phyloP scores from a whole-genome alignment of 2,329 filamentous ascomycete species.

The Cucurbitaria berberidis region DNA sequence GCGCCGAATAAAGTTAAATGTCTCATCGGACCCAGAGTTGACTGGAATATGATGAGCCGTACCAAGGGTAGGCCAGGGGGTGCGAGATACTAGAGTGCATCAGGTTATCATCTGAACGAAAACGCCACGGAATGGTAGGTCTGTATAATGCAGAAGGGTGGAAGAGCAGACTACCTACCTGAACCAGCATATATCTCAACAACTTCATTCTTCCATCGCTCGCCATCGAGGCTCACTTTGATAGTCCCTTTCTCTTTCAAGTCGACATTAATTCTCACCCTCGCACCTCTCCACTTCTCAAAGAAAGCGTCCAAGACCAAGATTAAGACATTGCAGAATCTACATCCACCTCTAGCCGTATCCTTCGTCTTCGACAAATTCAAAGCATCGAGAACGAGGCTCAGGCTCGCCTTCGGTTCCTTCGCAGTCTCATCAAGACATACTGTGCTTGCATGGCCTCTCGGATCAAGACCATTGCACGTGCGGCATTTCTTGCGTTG shows the following conservation, averaged over 20 bases:
- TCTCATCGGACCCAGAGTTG: slow-evolving; percentile 42
- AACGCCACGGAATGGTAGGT: background rate
- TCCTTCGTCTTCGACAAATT: slow-evolving; percentile 23
- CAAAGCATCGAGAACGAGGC: slow-evolving; percentile 35
- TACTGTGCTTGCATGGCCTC: slow-evolving; percentile 31
- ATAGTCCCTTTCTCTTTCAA: slow-evolving; percentile 37
- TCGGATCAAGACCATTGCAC: slow-evolving; percentile 41
- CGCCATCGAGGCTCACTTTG: slow-evolving; percentile 31
- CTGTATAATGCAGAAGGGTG: background rate
- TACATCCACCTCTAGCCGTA: slow-evolving; percentile 27
- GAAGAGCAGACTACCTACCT: slow-evolving; percentile 23
- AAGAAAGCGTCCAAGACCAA: slow-evolving; percentile 39
- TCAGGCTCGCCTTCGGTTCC: slow-evolving; percentile 24
- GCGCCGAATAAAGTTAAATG: slow-evolving; percentile 40
- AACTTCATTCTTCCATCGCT: slow-evolving; percentile 27
- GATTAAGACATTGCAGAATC: slow-evolving; percentile 36
- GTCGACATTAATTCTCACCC: slow-evolving; percentile 29
- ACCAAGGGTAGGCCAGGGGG: slow-evolving; percentile 41
- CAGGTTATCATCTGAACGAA: slow-evolving; percentile 1
- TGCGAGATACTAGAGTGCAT: slow-evolving; percentile 28
- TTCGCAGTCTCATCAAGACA: slow-evolving; percentile 27
- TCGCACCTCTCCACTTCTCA: slow-evolving; percentile 30
- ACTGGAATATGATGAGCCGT: slow-evolving; percentile 35
- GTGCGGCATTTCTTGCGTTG: slow-evolving; percentile 34
- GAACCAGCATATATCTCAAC: slow-evolving; percentile 39